Percentiles rank a stretch among this genome's conserved stretches.
These are phyloP conservation scores for Saccharomyces hybrid DNA, from an alignment of 1,139 yeast species.

Conservation along the genomic window DNA sequence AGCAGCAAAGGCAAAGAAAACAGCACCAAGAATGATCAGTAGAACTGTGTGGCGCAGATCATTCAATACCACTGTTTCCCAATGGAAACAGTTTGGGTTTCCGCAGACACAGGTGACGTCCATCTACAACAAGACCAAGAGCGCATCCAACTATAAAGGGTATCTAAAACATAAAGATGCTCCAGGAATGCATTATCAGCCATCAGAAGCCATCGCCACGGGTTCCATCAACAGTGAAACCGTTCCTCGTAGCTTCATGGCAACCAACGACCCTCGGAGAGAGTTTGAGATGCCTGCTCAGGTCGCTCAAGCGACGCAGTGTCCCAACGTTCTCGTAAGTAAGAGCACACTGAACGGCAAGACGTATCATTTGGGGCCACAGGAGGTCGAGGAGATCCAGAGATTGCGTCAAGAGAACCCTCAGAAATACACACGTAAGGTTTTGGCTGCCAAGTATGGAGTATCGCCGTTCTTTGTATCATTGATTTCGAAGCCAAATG, in stretches of 20 bases:
- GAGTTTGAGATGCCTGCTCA: slow-evolving; percentile 2
- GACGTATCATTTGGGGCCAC: slow-evolving; percentile 53
- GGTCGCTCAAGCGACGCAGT: slow-evolving; percentile 16
- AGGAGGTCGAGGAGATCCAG: slow-evolving; percentile 55
- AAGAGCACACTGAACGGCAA: slow-evolving; percentile 32
- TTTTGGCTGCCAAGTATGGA: slow-evolving; percentile 56
- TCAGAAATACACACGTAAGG: slow-evolving; percentile 54
- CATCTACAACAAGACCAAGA: slow-evolving; percentile 25
- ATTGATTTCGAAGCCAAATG: slow-evolving; percentile 41
- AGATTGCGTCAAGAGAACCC: slow-evolving; percentile 58
- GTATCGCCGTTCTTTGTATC: slow-evolving; percentile 51
- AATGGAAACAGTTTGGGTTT: background rate
- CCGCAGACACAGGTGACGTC: slow-evolving; percentile 13
- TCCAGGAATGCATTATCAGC: slow-evolving; percentile 26
- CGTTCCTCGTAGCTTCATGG: slow-evolving; percentile 28
- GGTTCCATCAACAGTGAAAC: slow-evolving; percentile 32
- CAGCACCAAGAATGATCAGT: background rate
- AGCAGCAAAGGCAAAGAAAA: background rate
- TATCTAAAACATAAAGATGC: slow-evolving; percentile 20
- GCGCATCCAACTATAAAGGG: slow-evolving; percentile 31
- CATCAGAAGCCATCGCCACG: slow-evolving; percentile 28
- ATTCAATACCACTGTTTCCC: background rate
- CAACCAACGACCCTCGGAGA: slow-evolving; percentile 27
- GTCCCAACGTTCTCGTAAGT: slow-evolving; percentile 24
- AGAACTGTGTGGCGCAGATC: background rate